Percentiles rank a stretch among this genome's conserved stretches.
These are phyloP conservation scores for Eremomyces bilateralis DNA, from an alignment of 495 filamentous ascomycete species.

Conservation along the genomic window DNA sequence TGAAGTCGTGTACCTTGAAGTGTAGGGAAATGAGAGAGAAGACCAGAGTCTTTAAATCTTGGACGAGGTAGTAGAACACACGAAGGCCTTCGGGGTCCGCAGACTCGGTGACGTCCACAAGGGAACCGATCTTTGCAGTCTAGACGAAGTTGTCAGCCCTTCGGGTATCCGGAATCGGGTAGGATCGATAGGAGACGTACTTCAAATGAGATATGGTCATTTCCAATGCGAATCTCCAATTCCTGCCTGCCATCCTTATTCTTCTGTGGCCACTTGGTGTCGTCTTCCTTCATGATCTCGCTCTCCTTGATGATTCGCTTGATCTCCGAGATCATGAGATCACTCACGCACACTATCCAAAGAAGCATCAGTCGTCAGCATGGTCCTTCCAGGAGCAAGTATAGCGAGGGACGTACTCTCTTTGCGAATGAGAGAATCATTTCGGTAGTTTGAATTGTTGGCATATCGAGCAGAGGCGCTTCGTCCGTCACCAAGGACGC, in stretches of 20 bases:
- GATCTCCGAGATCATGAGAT: constrained; percentile 79
- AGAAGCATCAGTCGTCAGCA: no score
- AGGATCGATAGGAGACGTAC: constrained; percentile 21
- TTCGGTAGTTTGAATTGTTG: constrained; percentile 98
- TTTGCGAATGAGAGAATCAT: constrained; percentile 97
- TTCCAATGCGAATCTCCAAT: constrained; percentile 82
- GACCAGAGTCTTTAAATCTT: constrained; percentile 89
- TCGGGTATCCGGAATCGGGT: background rate
- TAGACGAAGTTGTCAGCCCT: constrained; percentile 17
- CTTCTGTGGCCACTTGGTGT: constrained; percentile 98
- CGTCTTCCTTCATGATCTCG: constrained; percentile 99
- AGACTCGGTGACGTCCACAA: constrained; percentile 91
- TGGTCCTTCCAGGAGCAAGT: no score
- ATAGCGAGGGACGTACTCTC: constrained; percentile 51
- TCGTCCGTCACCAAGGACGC: constrained; percentile 78
- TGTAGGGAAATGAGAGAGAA: constrained; percentile 93
- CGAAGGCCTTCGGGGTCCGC: constrained; percentile 88
- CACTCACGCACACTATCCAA: constrained; percentile 77
- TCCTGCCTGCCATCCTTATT: constrained; percentile 98
- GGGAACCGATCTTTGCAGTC: constrained; percentile 96
- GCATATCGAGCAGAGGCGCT: constrained; percentile 92
- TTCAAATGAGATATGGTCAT: constrained; percentile 97
- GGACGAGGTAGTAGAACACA: constrained; percentile 99
- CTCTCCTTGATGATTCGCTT: constrained; percentile 93
- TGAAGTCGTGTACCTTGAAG: constrained; percentile 50